A percentile compares a stretch with the other conserved stretches of the same genome.
Evolutionary conservation across 176 grass and related monocot genomes (phyloP).

Genomic region (Ensete ventricosum): DNA sequence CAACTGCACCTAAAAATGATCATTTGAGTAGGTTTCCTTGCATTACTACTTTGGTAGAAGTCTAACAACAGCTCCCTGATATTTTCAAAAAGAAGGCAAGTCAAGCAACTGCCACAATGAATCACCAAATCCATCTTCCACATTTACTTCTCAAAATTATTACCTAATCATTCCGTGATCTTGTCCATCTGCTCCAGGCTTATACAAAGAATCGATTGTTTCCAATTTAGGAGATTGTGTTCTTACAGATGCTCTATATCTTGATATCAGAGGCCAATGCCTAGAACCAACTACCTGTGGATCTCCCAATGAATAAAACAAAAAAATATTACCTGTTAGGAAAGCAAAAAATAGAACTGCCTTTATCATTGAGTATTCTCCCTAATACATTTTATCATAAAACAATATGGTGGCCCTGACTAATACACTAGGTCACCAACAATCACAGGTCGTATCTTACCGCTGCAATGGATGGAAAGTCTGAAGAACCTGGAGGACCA

Average conservation of each 20-base stretch:
- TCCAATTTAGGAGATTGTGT: slow-evolving; percentile 60
- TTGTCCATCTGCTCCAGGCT: slow-evolving; percentile 39
- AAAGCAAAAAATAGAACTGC: not conserved
- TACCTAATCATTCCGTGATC: slow-evolving; percentile 56
- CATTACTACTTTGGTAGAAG: slow-evolving; percentile 41
- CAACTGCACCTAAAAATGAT: slow-evolving; percentile 56
- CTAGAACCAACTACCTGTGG: slow-evolving; percentile 60
- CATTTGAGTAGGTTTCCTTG: slow-evolving; percentile 47
- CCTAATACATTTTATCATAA: not conserved
- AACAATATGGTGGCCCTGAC: not conserved
- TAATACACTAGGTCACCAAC: not conserved
- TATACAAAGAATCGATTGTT: slow-evolving; percentile 69
- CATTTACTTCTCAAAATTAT: not conserved
- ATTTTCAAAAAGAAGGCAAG: slow-evolving; percentile 13
- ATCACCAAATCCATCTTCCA: not conserved
- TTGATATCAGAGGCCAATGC: slow-evolving; percentile 53
- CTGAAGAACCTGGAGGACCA: slow-evolving; percentile 50
- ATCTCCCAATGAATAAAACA: not conserved
- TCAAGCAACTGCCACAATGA: not conserved
- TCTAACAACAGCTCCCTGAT: slow-evolving; percentile 65
- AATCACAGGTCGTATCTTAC: slow-evolving; percentile 20
- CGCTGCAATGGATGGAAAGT: slow-evolving; percentile 77
- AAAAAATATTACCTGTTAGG: not conserved
- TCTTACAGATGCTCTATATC: slow-evolving; percentile 65
- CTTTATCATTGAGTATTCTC: not conserved